Evolutionary conservation across 495 filamentous ascomycete species (phyloP), one percentile per base, ranked within the genome.

Genomic region (Daldinia loculata): DNA sequence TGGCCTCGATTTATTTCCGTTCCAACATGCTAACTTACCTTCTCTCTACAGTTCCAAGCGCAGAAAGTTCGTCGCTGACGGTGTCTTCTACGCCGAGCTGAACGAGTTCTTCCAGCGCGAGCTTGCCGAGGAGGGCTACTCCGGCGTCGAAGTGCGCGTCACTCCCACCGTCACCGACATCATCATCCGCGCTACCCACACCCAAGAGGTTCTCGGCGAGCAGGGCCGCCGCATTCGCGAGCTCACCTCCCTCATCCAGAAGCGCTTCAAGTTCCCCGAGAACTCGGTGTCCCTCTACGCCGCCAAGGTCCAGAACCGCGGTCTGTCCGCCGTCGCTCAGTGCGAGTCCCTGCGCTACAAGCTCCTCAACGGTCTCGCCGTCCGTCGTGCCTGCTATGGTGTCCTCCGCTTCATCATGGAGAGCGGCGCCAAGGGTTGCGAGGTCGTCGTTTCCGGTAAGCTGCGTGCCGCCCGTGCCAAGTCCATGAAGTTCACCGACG

Each of bases 71-170:
- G 94, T 98, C 84, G 96, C 96, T 80, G 96, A 98, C 84, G 96
- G 95, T 87, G 96, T 98, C 82, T 99, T 98, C 92, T 99, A 98
- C 84, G 96, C 96, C 86, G 95, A 99, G 86, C 86, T 98, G 84
- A 99, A 98, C 91, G 95, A 99, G 87, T 99, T 99, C 92, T 99
- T 99, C 93, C 96, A 98, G 88, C 95, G 96, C 82, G 95, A 99
- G 87, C 88, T 99, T 81, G 95, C 95, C 81, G 95, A 99, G 89
- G 96, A 99, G 88, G 95, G 95, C 75, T 99, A 99, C 88, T 98
- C 96, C 36, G 95, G 95, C 80, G 95, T 99, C 80, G 96, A 99
- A 87, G 96, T 99, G 84, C 94, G 95, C 87, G 95, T 99, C 77
- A 99, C 95, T 74, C 95, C 95, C 78, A 99, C 95, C 79, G 95